These are phyloP conservation scores for Volvox africanus DNA, from an alignment of 139 green algal species.

Conservation along the genomic window DNA sequence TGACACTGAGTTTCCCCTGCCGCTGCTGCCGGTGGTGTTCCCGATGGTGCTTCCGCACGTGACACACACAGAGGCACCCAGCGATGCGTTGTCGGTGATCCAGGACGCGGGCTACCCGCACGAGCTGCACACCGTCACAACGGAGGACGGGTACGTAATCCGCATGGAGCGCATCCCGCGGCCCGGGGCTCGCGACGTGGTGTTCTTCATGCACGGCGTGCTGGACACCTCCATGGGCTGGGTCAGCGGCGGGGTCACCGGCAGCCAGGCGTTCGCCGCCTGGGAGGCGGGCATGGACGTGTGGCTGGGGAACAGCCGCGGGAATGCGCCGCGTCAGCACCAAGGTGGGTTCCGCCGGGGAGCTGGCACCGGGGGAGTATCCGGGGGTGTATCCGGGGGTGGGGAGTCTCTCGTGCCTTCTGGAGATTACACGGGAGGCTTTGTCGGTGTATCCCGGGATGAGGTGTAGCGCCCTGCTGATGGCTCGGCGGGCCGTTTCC, in stretches of 20 bases:
- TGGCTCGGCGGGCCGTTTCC: slow-evolving; percentile 17
- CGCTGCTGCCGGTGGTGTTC: not conserved
- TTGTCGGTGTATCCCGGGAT: not conserved
- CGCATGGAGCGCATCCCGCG: slow-evolving; percentile 87
- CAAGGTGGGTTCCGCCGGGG: slow-evolving; percentile 49
- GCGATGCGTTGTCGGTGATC: slow-evolving; percentile 40
- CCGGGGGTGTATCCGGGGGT: too few relatives aligned
- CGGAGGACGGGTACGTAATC: slow-evolving; percentile 81
- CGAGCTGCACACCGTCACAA: slow-evolving; percentile 64
- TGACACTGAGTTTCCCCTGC: too few relatives aligned
- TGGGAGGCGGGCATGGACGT: slow-evolving; percentile 95
- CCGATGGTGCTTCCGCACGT: too few relatives aligned
- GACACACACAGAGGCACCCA: not conserved
- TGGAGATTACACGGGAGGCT: too few relatives aligned
- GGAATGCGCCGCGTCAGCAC: slow-evolving; percentile 86
- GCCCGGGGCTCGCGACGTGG: slow-evolving; percentile 73
- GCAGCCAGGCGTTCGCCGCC: slow-evolving; percentile 90
- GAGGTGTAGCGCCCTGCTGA: not conserved
- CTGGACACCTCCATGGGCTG: slow-evolving; percentile 94
- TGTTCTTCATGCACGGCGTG: slow-evolving; percentile 89
- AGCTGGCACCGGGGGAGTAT: too few relatives aligned
- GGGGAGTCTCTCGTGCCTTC: too few relatives aligned
- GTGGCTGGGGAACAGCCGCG: slow-evolving; percentile 91
- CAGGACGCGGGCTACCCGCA: slow-evolving; percentile 67
- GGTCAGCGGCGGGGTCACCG: slow-evolving; percentile 85